Percentiles rank a stretch among this genome's conserved stretches.
Evolutionary conservation across 257 asterid species (phyloP).

Genomic region (Voacanga thouarsii): DNA sequence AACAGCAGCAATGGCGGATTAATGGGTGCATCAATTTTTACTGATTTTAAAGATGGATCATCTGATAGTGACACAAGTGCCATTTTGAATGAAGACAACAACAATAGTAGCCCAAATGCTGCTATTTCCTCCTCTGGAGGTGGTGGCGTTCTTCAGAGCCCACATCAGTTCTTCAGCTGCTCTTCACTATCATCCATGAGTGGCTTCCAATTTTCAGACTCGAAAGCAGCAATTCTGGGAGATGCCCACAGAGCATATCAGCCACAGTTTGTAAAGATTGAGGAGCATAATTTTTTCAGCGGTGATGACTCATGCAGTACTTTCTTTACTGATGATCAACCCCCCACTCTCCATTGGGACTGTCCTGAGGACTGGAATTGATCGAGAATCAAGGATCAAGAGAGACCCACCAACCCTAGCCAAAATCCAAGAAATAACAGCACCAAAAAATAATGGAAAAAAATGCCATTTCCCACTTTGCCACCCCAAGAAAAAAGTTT

Average conservation of each 20-base stretch:
- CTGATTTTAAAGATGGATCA: constrained; percentile 65
- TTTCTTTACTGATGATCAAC: constrained; percentile 73
- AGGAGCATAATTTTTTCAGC: constrained; percentile 68
- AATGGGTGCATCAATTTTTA: constrained; percentile 31
- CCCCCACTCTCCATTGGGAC: constrained; percentile 86
- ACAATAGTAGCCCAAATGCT: constrained; percentile 44
- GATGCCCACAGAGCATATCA: constrained; percentile 41
- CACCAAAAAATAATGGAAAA: neutral
- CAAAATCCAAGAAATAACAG: neutral
- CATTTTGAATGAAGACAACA: constrained; percentile 64
- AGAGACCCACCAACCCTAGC: neutral
- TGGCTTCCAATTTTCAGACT: constrained; percentile 28
- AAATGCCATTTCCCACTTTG: neutral
- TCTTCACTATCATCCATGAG: constrained; percentile 11
- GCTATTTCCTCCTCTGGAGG: constrained; percentile 47
- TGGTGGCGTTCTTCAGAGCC: constrained; percentile 22
- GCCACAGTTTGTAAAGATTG: constrained; percentile 67
- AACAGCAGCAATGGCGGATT: constrained; percentile 14
- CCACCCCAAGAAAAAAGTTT: constrained; percentile 23
- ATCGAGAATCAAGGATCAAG: constrained; percentile 7
- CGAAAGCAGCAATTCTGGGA: constrained; percentile 37
- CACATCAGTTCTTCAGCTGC: constrained; percentile 27
- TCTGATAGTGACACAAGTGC: constrained; percentile 85
- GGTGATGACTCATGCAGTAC: constrained; percentile 75
- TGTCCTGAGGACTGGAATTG: constrained; percentile 70